Percentiles rank a stretch among this genome's conserved stretches.
phyloP scores from a whole-genome alignment of 495 filamentous ascomycete species.

The Talaromyces borbonicus region DNA sequence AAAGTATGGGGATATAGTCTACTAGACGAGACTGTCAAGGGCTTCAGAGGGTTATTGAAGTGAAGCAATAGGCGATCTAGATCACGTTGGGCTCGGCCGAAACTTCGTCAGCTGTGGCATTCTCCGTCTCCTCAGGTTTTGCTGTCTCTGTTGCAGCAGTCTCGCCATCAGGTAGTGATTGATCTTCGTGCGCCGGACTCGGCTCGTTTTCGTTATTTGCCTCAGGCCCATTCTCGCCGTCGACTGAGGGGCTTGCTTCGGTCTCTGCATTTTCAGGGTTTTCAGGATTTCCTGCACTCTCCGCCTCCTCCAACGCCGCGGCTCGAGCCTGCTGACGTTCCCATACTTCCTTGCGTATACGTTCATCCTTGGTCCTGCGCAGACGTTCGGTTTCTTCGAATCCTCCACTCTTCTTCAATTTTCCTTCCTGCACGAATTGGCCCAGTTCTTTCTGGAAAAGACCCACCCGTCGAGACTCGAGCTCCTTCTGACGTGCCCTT shows the following conservation, averaged over 20 bases:
- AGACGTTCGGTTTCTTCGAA: slow-evolving; percentile 88
- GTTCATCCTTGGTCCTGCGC: slow-evolving; percentile 77
- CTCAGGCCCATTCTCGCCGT: slow-evolving; percentile 21
- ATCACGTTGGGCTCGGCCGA: slow-evolving; percentile 8
- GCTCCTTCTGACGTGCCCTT: slow-evolving; percentile 74
- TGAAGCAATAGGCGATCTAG: too few relatives aligned
- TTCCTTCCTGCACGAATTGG: slow-evolving; percentile 81
- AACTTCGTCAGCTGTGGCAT: slow-evolving; percentile 6
- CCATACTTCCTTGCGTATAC: slow-evolving; percentile 77
- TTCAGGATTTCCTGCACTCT: slow-evolving; percentile 1
- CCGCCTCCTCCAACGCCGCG: slow-evolving; percentile 30
- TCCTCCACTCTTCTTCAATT: slow-evolving; percentile 89
- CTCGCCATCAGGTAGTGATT: neutral
- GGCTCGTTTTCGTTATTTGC: slow-evolving; percentile 6
- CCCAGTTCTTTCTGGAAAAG: slow-evolving; percentile 85
- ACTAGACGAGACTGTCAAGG: too few relatives aligned
- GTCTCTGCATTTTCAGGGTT: slow-evolving; percentile 9
- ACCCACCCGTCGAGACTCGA: slow-evolving; percentile 65
- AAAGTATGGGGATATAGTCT: too few relatives aligned
- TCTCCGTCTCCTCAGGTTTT: slow-evolving; percentile 12
- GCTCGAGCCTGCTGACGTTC: slow-evolving; percentile 50
- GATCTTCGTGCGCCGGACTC: neutral
- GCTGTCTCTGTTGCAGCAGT: slow-evolving; percentile 16
- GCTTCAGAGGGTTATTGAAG: neutral
- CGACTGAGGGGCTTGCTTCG: slow-evolving; percentile 7